Percentiles rank a stretch among this genome's conserved stretches.
phyloP scores from a whole-genome alignment of 768 basidiomycete species.

The Lentinula guzmanii region DNA sequence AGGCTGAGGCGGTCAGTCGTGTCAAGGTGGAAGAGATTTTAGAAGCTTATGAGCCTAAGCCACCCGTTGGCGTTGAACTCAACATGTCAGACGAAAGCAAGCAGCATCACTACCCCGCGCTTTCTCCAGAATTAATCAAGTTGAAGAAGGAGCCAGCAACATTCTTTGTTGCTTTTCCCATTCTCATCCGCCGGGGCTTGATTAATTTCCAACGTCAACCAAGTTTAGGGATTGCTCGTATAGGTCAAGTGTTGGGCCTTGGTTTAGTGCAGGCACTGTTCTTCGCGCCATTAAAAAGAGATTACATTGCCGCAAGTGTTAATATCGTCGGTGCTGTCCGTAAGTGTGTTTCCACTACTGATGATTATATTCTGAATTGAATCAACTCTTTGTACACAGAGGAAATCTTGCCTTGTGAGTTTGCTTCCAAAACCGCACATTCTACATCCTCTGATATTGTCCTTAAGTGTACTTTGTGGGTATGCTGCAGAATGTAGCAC shows the following conservation, averaged over 20 bases:
- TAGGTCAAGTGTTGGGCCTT: neutral
- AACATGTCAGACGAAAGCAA: neutral
- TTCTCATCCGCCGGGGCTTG: slow-evolving; percentile 4
- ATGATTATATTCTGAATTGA: neutral
- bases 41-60: neutral
- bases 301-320: slow-evolving; percentile 7
- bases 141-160: slow-evolving; percentile 1
- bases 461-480: slow-evolving; percentile 9
- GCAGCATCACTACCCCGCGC: neutral
- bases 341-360: neutral
- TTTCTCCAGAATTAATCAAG: neutral
- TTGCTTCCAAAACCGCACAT: neutral
- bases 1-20: slow-evolving; percentile 5
- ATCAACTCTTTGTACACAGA: neutral
- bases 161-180: slow-evolving; percentile 1
- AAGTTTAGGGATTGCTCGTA: neutral
- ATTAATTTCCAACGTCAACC: slow-evolving; percentile 3
- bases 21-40: slow-evolving; percentile 3
- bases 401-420: slow-evolving; percentile 8
- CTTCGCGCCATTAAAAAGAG: slow-evolving; percentile 7
- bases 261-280: slow-evolving; percentile 5
- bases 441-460: neutral
- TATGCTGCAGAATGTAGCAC: slow-evolving; percentile 9
- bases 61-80: neutral
- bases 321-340: slow-evolving; percentile 7